A percentile compares a stretch with the other conserved stretches of the same genome.
These are phyloP conservation scores for Apophysomyces elegans DNA, from an alignment of 371 early-diverging fungal genomes.

Conservation along the genomic window DNA sequence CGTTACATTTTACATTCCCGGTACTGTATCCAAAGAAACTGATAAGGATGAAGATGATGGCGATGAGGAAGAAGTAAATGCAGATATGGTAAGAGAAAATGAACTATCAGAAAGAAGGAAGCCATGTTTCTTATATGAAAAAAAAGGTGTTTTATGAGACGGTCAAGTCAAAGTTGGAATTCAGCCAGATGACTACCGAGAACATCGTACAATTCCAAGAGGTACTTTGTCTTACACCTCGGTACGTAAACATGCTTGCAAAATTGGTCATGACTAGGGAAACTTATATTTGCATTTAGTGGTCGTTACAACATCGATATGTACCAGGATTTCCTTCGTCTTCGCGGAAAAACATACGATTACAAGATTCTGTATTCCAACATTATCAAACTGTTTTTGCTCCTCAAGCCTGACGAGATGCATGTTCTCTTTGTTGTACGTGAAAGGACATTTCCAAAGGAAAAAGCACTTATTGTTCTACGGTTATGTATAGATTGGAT, in stretches of 20 bases:
- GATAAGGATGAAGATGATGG: conserved; percentile 54
- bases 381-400: conserved; percentile 83
- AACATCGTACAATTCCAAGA: conserved; percentile 90
- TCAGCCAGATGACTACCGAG: conserved; percentile 87
- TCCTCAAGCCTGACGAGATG: conserved; percentile 93
- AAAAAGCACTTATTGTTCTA: neutral
- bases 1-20: conserved; percentile 93
- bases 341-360: conserved; percentile 97
- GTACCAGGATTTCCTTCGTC: conserved; percentile 88
- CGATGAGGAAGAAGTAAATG: conserved; percentile 73
- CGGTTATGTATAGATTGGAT: conserved; percentile 63
- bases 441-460: neutral
- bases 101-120: neutral
- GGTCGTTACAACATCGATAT: conserved; percentile 97
- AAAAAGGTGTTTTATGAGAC: conserved; percentile 82
- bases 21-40: conserved; percentile 68
- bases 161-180: conserved; percentile 89
- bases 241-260: conserved; percentile 38
- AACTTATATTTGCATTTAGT: conserved; percentile 37
- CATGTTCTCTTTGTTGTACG: conserved; percentile 87
- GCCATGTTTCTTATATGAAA: neutral
- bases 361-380: conserved; percentile 92
- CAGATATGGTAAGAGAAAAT: conserved; percentile 58
- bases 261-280: neutral
- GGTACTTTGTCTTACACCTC: conserved; percentile 88